Evolutionary conservation across 1,139 yeast species (phyloP), one percentile per base, ranked within the genome.

Genomic region (Suhomyces atakaporum): DNA sequence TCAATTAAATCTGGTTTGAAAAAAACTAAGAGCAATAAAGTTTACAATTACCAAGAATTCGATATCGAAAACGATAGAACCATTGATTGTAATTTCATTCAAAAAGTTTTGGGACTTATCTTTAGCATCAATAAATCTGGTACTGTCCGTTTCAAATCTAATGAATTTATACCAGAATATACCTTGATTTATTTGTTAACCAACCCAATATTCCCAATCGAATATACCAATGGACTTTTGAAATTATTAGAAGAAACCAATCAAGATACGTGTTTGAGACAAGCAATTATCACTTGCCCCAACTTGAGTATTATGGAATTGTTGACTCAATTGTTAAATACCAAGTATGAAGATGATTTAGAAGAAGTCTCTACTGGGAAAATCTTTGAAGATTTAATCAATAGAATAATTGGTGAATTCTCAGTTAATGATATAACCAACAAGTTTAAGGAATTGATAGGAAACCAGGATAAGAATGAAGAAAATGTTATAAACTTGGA

Each of bases 151-250:
- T 50, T 63, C 33, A 43, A 41, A 7, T 43, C 54, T 27, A 44
- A 45, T 9, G 53, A 49, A 13, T 67, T 66, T 37, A 47, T 76
- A 23, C 84, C 92, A 29, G 81, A 83, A 50, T 64, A 64, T 31
- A 71, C 89, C 2, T 60, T 87, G 38, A 76, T 84, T 5, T 90
- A 87, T 55, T 68, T 89, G 27, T 69, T 90, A 44, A 86, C 96
- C 2, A 96, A 88, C 62, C 96, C 97, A 16, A 63, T 87, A 22
- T 88, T 84, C 60, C 96, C 97, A 7, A 62, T 69, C 4, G 63
- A 69, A 15, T 76, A 69, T 47, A 69, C 86, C 5, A 63, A 64
- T 2, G 82, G 80, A 1, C 60, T 90, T 31, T 59, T 86, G 32
- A 49, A 61, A 7, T 68, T 73, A 31, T 69, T 88, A 25, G 49